Evolutionary conservation across 1,284 basidiomycete species (phyloP), one percentile per base, ranked within the genome.

Genomic region (Ustilago loliicola): DNA sequence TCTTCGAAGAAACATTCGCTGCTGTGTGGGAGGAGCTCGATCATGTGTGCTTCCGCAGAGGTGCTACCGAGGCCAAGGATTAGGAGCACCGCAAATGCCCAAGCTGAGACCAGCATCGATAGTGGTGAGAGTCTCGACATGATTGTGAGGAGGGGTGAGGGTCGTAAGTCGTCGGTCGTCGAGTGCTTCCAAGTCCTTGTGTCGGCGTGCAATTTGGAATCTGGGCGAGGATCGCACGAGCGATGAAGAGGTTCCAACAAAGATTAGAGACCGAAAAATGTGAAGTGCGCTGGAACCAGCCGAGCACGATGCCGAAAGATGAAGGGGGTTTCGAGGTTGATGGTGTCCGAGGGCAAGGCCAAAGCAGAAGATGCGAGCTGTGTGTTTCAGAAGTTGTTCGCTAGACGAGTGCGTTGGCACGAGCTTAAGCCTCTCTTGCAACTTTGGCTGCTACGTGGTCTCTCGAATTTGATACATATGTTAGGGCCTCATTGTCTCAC

Each of bases 1-100:
- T 96, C 94, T 88, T 99, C 97, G 86, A 97, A 98, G 90, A 96
- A 99, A 88, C 96, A 99, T 83, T 98, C 95, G 87, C 94, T 95
- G 83, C 91, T 91, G 40, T 92, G 92, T 25, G 95, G 92, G 21
- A 89, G 87, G n/a, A 90, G 85, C 61, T 90, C 89, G 84, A 90
- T 88, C 81, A 88, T 88, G 81, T 90, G 84, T 25, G 80, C 77
- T 1, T 15, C 13, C 0, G 69, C 61, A 19, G 52, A 50, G 13
- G 36, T 27, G 42, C 13, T 3, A 13, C 36, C 21, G 7, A 47
- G 9, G 19, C 50, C 19, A 23, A 75, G 54, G 9, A 59, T 34
- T 9, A 61, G 38, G 48, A 77, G 52, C 36, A 77, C 36, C 29
- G 52, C 38, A n/a, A 76, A 23, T 0, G 56, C 10, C 34, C 36